Evolutionary conservation across 345 rosid genomes (phyloP).

Genomic region (Combretum micranthum): DNA sequence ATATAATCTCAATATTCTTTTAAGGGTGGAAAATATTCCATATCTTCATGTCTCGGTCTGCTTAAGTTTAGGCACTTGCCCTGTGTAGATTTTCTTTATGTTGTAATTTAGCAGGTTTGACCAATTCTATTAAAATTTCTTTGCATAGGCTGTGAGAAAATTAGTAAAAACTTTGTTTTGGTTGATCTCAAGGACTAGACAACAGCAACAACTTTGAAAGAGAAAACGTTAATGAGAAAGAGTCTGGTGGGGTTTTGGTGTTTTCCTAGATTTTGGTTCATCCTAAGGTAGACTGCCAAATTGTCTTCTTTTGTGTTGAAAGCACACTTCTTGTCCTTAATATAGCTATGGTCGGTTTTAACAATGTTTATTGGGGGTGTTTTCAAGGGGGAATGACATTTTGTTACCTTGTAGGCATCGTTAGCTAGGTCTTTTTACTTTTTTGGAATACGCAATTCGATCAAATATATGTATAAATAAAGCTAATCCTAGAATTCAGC

Average conservation of each 20-base stretch:
- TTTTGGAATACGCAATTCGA: no score
- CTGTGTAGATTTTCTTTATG: no score
- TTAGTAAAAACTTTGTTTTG: neutral
- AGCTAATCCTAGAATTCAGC: neutral
- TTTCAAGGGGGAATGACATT: slow-evolving; percentile 6
- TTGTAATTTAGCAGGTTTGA: no score
- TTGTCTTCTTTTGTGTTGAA: slow-evolving; percentile 6
- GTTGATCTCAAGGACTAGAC: slow-evolving; percentile 5
- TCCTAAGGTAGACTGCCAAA: slow-evolving; percentile 1
- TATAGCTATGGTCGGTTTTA: neutral
- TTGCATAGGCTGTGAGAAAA: neutral
- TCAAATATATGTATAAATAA: no score
- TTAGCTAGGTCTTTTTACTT: neutral
- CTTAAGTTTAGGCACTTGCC: no score
- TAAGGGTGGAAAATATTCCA: no score
- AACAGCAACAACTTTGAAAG: neutral
- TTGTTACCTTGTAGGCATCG: slow-evolving; percentile 7
- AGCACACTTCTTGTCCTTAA: slow-evolving; percentile 4
- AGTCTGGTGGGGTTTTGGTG: slow-evolving; percentile 7
- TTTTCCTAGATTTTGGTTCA: neutral
- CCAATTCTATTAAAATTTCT: no score
- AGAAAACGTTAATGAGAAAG: neutral
- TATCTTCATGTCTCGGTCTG: no score
- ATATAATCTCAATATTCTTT: no score
- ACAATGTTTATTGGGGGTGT: slow-evolving; percentile 9